Base-by-base conservation (phyloP, 176 grass and related monocot species). In the Cenchrus americanus region DNA sequence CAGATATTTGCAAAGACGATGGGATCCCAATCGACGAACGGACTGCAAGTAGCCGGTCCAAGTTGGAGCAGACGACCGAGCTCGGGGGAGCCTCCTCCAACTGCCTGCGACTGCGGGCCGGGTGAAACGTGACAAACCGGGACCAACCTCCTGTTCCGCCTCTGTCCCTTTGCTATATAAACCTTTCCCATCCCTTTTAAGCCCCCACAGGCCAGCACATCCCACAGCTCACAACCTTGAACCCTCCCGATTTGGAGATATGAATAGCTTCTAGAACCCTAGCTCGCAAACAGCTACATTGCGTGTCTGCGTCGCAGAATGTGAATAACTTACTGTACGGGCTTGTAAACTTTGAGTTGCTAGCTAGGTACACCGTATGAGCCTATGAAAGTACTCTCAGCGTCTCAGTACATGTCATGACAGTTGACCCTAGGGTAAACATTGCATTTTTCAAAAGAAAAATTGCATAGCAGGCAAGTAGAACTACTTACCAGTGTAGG, bases 131-230 rank as follows among this genome's bases (percentile, higher is more conserved):
- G 82, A 62, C 77, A 69, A 80, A 89, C 17, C 53, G 27, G 43
- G 71, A 89, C 87, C 69, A 81, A 41, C 23, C 9, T 11, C 5
- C 27, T 32, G 14, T 53, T 8, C 11, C 34, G 34, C 34, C 34
- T 34, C 34, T 34, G 34, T 30, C 27, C 34, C 34, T 34, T 4
- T 34, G 34, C 4, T 4, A 34, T 34, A 4, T n/a, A n/a, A n/a
- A n/a, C n/a, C 74, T 26, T 15, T 42, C 10, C 2, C 43, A 21
- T 34, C 34, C 22, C 19, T 27, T 81, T 58, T 57, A 17, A 66
- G 10, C 22, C 30, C 67, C 55, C 66, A 63, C 76, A 80, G 17
- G 76, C 65, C 76, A 52, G 52, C n/a, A n/a, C n/a, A n/a, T n/a
- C 68, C 67, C 68, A 54, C 58, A 55, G 8, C 46, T 7, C 27